Evolutionary conservation across 2,329 filamentous ascomycete species (phyloP).

Genomic region (Epichloe aotearoae): DNA sequence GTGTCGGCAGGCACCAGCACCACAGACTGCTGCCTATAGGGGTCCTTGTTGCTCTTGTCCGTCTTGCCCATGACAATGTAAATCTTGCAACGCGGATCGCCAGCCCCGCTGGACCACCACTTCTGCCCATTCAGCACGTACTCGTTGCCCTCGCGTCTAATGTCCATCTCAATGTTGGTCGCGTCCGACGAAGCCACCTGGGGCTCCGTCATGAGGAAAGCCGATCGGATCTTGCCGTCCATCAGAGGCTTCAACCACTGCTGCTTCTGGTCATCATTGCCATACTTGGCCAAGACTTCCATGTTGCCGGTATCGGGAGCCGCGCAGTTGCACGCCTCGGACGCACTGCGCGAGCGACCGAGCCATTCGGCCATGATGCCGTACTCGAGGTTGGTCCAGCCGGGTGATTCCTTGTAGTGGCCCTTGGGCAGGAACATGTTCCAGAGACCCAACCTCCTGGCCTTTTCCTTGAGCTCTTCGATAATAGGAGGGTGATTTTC

Average conservation of each 20-base stretch:
- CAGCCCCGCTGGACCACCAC: conserved; percentile 98
- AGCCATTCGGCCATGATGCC: conserved; percentile 94
- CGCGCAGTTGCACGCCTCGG: conserved; percentile 79
- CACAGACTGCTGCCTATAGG: conserved; percentile 87
- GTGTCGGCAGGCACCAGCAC: conserved; percentile 72
- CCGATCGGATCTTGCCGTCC: conserved; percentile 73
- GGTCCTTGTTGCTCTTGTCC: conserved; percentile 58
- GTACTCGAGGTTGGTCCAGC: conserved; percentile 92
- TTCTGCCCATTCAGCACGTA: conserved; percentile 93
- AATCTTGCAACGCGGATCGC: conserved; percentile 80
- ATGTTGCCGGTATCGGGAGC: conserved; percentile 92
- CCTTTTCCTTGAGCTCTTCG: conserved; percentile 80
- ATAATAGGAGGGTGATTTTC: conserved; percentile 65
- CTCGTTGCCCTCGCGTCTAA: conserved; percentile 70
- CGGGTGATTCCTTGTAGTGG: conserved; percentile 90
- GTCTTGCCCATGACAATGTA: conserved; percentile 97
- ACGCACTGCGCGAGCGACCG: conserved; percentile 71
- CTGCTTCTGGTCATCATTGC: conserved; percentile 71
- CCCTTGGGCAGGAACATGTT: conserved; percentile 96
- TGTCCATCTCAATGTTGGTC: conserved; percentile 78
- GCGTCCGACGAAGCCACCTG: conserved; percentile 82
- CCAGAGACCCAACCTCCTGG: conserved; percentile 76
- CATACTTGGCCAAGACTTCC: conserved; percentile 89
- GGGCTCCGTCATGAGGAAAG: conserved; percentile 90
- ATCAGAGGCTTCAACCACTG: conserved; percentile 72